Evolutionary conservation across 257 asterid genomes (phyloP).

Genomic region (Marsdenia floribunda): DNA sequence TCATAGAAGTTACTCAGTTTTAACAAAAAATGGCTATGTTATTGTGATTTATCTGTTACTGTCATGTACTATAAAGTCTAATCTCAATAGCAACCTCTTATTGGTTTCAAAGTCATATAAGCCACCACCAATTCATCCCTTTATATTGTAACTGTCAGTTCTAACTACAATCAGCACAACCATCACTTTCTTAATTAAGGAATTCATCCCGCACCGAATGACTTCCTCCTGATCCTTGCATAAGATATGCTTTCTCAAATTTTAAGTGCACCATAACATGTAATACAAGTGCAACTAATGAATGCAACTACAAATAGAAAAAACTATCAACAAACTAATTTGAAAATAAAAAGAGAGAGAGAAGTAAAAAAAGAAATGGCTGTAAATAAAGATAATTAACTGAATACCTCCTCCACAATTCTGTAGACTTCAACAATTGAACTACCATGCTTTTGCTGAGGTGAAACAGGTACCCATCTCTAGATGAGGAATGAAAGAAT

Average conservation of each 20-base stretch:
- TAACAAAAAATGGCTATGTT: no score
- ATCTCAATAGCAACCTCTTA: no score
- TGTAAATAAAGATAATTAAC: conserved; percentile 10
- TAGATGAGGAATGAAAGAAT: conserved; percentile 30
- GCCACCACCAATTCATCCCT: no score
- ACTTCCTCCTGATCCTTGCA: neutral
- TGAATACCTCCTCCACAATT: conserved; percentile 89
- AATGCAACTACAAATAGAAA: conserved; percentile 1
- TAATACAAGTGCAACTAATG: neutral
- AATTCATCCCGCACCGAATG: neutral
- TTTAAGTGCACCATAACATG: neutral
- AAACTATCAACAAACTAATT: neutral
- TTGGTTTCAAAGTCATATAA: no score
- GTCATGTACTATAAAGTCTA: no score
- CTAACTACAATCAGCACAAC: no score
- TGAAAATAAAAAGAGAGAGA: neutral
- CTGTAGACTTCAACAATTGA: conserved; percentile 96
- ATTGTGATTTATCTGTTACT: no score
- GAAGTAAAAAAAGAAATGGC: conserved; percentile 10
- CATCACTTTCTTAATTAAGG: neutral
- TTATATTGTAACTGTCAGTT: no score
- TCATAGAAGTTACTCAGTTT: no score
- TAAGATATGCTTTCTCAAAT: neutral
- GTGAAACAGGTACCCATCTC: conserved; percentile 83
- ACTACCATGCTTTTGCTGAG: conserved; percentile 95